Evolutionary conservation across 345 rosid species (phyloP).

Genomic region (Citrus cavaleriei): DNA sequence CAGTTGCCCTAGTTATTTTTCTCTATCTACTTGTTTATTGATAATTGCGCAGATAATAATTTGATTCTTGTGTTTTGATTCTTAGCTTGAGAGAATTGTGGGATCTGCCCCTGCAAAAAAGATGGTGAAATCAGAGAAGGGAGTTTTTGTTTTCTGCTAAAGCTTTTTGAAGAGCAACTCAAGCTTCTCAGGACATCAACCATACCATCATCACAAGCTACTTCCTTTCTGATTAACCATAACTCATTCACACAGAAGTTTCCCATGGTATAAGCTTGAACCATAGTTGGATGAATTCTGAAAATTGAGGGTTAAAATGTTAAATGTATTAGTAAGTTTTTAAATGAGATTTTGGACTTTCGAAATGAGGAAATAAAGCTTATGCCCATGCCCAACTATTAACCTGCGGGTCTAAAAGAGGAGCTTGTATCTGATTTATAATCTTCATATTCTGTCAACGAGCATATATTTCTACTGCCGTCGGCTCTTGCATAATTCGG

Average conservation of each 20-base stretch:
- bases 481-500: neutral
- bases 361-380: neutral
- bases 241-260: no score
- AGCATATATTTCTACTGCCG: no score
- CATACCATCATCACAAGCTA: neutral
- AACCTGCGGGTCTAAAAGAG: neutral
- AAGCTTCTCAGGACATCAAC: neutral
- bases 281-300: neutral
- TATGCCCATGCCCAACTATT: neutral
- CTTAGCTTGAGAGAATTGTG: constrained; percentile 79
- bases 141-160: constrained; percentile 62
- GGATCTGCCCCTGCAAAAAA: constrained; percentile 57
- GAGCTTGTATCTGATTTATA: neutral
- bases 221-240: neutral
- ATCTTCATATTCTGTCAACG: no score
- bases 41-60: neutral
- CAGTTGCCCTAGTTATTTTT: neutral
- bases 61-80: neutral
- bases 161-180: neutral
- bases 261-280: no score
- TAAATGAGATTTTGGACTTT: neutral
- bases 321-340: neutral
- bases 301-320: no score
- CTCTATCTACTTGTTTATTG: neutral
- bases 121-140: constrained; percentile 73